Evolutionary conservation across 2,329 filamentous ascomycete genomes (phyloP).

Genomic region (Colletotrichum filicis): DNA sequence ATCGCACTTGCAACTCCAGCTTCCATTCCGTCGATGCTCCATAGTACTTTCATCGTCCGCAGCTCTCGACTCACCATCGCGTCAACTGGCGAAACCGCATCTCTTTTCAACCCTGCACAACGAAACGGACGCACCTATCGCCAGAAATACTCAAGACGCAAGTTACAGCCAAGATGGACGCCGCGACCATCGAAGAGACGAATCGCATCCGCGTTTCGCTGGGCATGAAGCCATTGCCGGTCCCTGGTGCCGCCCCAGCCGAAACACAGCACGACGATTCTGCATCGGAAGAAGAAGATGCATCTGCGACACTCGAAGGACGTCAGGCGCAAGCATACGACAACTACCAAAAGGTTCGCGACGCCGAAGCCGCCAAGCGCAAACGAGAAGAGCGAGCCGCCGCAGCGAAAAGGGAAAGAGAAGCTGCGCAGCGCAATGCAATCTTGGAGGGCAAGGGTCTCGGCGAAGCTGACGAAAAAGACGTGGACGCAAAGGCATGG

Average conservation of each 20-base stretch:
- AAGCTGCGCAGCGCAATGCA: constrained; percentile 80
- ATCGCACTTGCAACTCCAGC: not conserved
- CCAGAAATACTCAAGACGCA: not conserved
- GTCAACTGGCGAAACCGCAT: not conserved
- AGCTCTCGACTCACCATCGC: not conserved
- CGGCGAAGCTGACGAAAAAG: constrained; percentile 77
- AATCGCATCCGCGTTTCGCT: constrained; percentile 91
- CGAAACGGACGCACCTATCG: too few species aligned
- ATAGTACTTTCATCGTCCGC: not conserved
- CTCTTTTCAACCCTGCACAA: not conserved
- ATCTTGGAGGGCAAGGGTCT: constrained; percentile 85
- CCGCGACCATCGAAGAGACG: constrained; percentile 88
- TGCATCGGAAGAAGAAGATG: constrained; percentile 73
- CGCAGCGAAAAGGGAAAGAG: constrained; percentile 87
- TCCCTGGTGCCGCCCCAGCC: constrained; percentile 71
- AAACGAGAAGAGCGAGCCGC: constrained; percentile 84
- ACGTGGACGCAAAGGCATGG: constrained; percentile 86
- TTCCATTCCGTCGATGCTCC: not conserved
- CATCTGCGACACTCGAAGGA: constrained; percentile 84
- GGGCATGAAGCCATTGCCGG: constrained; percentile 89
- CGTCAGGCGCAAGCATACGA: constrained; percentile 78
- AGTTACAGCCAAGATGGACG: constrained; percentile 60
- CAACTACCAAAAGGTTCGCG: constrained; percentile 74
- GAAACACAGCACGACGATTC: constrained; percentile 50
- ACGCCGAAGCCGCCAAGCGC: constrained; percentile 80